Base-by-base conservation (phyloP, 1,139 yeast species). In the Scheffersomyces insectosa region DNA sequence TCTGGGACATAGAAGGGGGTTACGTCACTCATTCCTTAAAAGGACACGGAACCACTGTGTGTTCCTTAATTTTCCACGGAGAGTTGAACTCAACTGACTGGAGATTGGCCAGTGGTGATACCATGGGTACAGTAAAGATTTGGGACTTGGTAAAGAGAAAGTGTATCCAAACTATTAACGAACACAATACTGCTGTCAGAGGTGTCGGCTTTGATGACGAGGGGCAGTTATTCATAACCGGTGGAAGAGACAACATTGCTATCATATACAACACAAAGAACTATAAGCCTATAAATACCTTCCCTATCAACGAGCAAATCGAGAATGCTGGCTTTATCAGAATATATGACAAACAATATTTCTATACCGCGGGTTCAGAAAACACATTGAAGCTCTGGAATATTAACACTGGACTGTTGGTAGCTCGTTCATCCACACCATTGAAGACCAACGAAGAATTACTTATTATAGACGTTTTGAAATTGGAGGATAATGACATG, bases 11-110 rank as follows among this genome's bases (percentile, higher is more conserved):
- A 37, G 91, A 82, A 51, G 91, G 91, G 30, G 95, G 95, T 1
- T 89, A 79, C 52, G 80, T 86, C 2, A 93, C 99, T 0, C 99
- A 93, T 65, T 84, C 89, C 13, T 77, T 93, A 48, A 85, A 88
- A 61, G 98, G 99, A 0, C 99, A 95, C 63, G 96, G 96, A 15
- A 85, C 95, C n/a, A 87, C 96, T 5, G 77, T 93, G 36, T 86
- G 96, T 45, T 82, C 95, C 3, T 66, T 93, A 44, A 68, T 72
- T 29, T 89, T 93, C 62, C 75, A 78, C 60, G 96, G 96, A 16
- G 85, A 83, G 44, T 70, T 82, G 40, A 84, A 87, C 51, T 74
- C 85, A 3, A 69, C 79, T 10, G 75, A 80, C 43, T 93, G 98
- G 98, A 75, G 75, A 55, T 72, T 93, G 47, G 87, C 89, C 12